Percentiles rank a stretch among this genome's conserved stretches.
phyloP scores from a whole-genome alignment of 805 yeast species.

The Clavispora fructus region DNA sequence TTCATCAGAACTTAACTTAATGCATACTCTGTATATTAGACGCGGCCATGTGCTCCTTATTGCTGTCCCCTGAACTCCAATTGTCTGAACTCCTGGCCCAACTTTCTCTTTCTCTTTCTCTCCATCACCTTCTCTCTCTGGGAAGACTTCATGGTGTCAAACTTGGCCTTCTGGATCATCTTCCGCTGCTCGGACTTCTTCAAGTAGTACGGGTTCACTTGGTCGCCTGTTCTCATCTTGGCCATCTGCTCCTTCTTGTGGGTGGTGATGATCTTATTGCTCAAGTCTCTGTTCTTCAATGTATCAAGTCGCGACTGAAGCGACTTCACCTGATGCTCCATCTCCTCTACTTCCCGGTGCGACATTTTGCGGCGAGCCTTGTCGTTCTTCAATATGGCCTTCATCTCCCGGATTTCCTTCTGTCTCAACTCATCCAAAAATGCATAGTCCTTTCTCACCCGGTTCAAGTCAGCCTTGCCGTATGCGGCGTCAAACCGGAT shows the following conservation, averaged over 20 bases:
- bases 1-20: not conserved
- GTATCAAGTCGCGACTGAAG: conserved; percentile 63
- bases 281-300: conserved; percentile 69
- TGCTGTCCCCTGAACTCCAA: conserved; percentile 28
- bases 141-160: conserved; percentile 62
- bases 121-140: conserved; percentile 81
- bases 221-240: conserved; percentile 44
- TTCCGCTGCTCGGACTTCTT: conserved; percentile 69
- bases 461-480: conserved; percentile 71
- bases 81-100: conserved; percentile 72
- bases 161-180: conserved; percentile 71
- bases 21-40: not conserved
- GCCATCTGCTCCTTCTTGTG: conserved; percentile 49
- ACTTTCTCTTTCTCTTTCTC: conserved; percentile 79
- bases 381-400: conserved; percentile 50
- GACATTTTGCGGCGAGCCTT: conserved; percentile 36
- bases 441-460: conserved; percentile 70
- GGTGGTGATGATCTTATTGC: conserved; percentile 56
- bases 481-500: conserved; percentile 87
- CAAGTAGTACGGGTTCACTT: conserved; percentile 50
- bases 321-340: conserved; percentile 56
- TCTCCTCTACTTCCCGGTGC: conserved; percentile 44
- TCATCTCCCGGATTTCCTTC: conserved; percentile 61
- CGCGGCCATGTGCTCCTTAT: not conserved
- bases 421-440: conserved; percentile 85